Evolutionary conservation across 1,139 yeast species (phyloP), one percentile per base, ranked within the genome.

Genomic region (Hemisphaericaspora lyxosophila): DNA sequence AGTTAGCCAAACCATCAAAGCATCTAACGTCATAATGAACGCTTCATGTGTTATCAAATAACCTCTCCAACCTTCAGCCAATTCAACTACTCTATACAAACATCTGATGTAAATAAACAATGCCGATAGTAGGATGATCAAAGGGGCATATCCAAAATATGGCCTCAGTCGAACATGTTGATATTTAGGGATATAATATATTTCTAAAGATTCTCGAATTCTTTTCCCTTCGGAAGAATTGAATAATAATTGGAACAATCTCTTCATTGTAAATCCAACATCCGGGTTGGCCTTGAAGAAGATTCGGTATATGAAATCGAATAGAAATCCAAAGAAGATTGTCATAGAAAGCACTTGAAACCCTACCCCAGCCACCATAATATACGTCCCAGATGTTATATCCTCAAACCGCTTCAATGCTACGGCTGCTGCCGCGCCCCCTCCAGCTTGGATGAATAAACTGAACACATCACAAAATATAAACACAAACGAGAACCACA

Each of bases 341-440:
- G 67, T 40, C 72, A 67, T 67, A 12, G 70, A 59, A 2, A 57
- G 36, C 9, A 65, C 69, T 51, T 68, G 73, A 43, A 65, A 62
- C 6, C 55, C 65, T 22, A 67, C 64, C 14, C 73, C 73, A 1
- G 60, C 65, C 31, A 67, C 54, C 73, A 68, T 67, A 8, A 63
- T 47, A 40, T 59, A 46, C 1, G 70, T 64, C 5, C 73, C 73
- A 2, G 44, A 22, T 1, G 36, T 35, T 1, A 60, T 44, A 36
- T 45, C 42, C 28, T 47, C 46, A 18, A 49, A 49, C 4, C 46
- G 33, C 19, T 49, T 38, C 4, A 60, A 46, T 5, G 54, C 48
- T 16, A 48, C 43, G 2, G 68, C 63, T 2, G 73, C 70, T 31
- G 57, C 46, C 2, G 57, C 68, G 8, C 73, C 73, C 9, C 73